A percentile compares a stretch with the other conserved stretches of the same genome.
Evolutionary conservation across 768 basidiomycete genomes (phyloP).

Genomic region (Trametes elegans): DNA sequence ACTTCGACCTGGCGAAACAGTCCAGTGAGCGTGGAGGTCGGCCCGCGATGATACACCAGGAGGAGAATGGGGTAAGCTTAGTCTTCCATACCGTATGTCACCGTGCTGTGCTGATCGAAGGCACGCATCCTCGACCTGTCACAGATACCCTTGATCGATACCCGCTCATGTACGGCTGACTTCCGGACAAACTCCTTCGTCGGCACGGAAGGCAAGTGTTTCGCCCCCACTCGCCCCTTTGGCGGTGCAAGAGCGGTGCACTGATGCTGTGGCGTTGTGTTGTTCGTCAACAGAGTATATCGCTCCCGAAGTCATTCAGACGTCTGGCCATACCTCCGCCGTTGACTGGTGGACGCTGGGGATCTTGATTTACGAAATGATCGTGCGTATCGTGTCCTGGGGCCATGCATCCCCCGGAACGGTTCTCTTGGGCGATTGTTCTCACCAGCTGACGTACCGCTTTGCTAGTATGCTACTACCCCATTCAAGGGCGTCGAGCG

Average conservation of each 20-base stretch:
- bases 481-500: constrained; percentile 97
- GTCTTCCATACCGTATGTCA: constrained; percentile 17
- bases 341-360: constrained; percentile 99
- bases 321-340: constrained; percentile 94
- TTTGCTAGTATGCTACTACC: constrained; percentile 86
- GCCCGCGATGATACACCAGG: constrained; percentile 83
- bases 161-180: constrained; percentile 94
- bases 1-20: constrained; percentile 98
- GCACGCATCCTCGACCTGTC: background rate
- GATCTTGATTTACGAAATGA: constrained; percentile 98
- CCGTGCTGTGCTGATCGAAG: constrained; percentile 13
- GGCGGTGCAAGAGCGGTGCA: constrained; percentile 11
- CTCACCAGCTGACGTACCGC: constrained; percentile 18
- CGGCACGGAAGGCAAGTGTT: constrained; percentile 84
- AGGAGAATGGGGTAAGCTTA: constrained; percentile 81
- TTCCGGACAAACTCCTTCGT: constrained; percentile 99
- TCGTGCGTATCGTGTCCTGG: constrained; percentile 55
- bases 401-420: constrained; percentile 12
- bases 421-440: too few species aligned
- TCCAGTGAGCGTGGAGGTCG: constrained; percentile 82
- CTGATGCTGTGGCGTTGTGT: constrained; percentile 21
- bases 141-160: constrained; percentile 91
- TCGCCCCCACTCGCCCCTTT: background rate
- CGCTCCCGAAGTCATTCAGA: constrained; percentile 97
- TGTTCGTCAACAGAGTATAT: constrained; percentile 79